Base-by-base conservation (phyloP, 2,329 filamentous ascomycete species). In the Fulvia fulva region DNA sequence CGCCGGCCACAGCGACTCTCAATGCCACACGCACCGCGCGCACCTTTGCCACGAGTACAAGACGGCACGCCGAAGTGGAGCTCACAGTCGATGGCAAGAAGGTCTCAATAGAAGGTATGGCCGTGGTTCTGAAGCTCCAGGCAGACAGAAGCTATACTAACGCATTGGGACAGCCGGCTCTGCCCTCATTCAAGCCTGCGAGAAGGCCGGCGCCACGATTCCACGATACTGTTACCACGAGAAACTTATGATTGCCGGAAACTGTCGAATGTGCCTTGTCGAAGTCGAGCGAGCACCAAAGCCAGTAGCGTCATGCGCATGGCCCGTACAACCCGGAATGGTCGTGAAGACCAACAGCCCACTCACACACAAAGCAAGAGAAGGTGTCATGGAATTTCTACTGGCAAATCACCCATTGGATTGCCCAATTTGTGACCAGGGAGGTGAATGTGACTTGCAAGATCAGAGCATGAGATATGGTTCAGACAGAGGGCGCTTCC, bases 381-480 rank as follows among this genome's bases (percentile, higher is more conserved):
- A 99, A 81, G 94, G 94, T 74, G 91, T 99, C 53, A 99, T 97
- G 94, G 94, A 99, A 75, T 99, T 99, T 71, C 80, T 99, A 65
- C 85, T 99, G 62, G 91, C 93, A 69, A 97, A 97, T 77, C 92
- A 97, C 75, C 92, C 92, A 51, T 84, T 97, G 66, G 92, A 97
- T 79, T 97, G 93, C 80, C 91, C 92, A 50, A 91, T 99, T 74
- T 99, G 94, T 81, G 94, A 99, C 77, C 94, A 99, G 78, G 94
- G 94, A 80, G 94, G 94, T 74, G 94, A 99, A 77, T 99, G 94
- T 78, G 94, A 99, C 81, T 86, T 99, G 61, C 94, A 99, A 79
- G 94, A 99, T 76, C 94, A 99, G 82, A 97, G 93, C 56, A 97
- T 99, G 93, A 86, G 94, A 77, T 99, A 99, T 75, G 94, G 94